Evolutionary conservation across 129 eudicot species (phyloP), one percentile per base, ranked within the genome.

Genomic region (Tagetes erecta): DNA sequence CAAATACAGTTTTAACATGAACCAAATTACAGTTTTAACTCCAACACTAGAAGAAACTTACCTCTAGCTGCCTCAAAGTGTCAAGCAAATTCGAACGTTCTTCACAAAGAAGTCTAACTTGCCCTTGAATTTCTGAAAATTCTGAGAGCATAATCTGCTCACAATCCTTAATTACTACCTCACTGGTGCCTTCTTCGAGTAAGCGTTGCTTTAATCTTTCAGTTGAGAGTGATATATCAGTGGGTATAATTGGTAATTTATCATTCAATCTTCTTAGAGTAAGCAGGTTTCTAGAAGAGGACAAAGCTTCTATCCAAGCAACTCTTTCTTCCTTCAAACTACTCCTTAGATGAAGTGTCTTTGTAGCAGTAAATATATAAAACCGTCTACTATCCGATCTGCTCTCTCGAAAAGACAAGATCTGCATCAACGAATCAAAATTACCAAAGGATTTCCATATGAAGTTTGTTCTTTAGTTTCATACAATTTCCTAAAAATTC

Each of bases 361-460:
- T 92, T 53, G 97, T 87, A 46, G 93, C 93, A 7, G 97, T 89
- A 75, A 92, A 92, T 82, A 92, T 84, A 82, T 89, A 92, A 75
- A 92, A 87, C 35, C 91, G 73, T 80, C 88, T 82, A 49, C 86
- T 88, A 57, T 92, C 97, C 0, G 97, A 87, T 68, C 82, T 92
- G 76, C 97, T 92, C 74, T 85, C 91, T 38, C 97, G 85, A 85
- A 89, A 89, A 12, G 93, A 89, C 35, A 96, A 89, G 40, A 89
- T 80, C 97, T 92, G 88, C 84, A 42, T 68, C 60, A 70, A 40
- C 55, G 69, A 58, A 45, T 50, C 3, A 27, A 65, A 66, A 64
- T 75, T 75, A 64, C 41, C 64, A 49, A 35, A 58, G 45, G 9
- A 46, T 13, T 27, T 65, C 30, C 12, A 7, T 13, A 20, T 56